Base-by-base conservation (phyloP, 2,329 filamentous ascomycete genomes). In the Dactylellina drechsleri region DNA sequence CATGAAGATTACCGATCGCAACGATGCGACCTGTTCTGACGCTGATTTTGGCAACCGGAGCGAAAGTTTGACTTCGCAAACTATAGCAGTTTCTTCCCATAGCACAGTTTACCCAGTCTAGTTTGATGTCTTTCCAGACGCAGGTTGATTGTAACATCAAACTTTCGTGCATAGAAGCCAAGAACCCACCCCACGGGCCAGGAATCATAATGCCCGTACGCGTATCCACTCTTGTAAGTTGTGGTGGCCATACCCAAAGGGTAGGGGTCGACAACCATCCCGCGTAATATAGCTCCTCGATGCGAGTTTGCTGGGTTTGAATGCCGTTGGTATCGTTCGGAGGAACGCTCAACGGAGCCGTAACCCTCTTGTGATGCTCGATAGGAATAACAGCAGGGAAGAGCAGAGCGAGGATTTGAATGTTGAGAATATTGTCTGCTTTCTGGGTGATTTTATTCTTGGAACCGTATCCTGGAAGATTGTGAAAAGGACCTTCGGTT, bases 401-500 rank as follows among this genome's bases (percentile, higher is more conserved):
- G 1, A 76, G 47, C 4, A 76, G n/a, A 4, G 26, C 49, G 15
- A 76, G 66, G 18, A 76, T 66, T n/a, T 70, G 53, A 16, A 76
- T 66, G 28, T 71, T 76, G 13, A 70, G 60, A 26, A 76, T 76
- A 12, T 71, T 66, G 28, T 76, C 72, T 6, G 72, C 40, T 40
- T 76, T 71, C 20, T 71, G 65, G 15, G 60, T 61, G 10, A 76
- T 47, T 6, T 20, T 53, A 26, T 71, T 71, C 26, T 66, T 65
- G n/a, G 72, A 76, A 13, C 72, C 72, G 18, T 66, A 76, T 20
- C 72, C 72, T 0, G 72, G 72, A n/a, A 65, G 18, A 23, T 76
- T 76, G 40, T 70, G 72, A 20, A 76, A 76, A 2, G 72, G 72
- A 2, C 72, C 72, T n/a, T 66, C 49, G 5, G 66, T 66, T 1